Percentiles rank a stretch among this genome's conserved stretches.
These are phyloP conservation scores for Papiliotrema terrestris DNA, from an alignment of 1,284 basidiomycete genomes.

Conservation along the genomic window DNA sequence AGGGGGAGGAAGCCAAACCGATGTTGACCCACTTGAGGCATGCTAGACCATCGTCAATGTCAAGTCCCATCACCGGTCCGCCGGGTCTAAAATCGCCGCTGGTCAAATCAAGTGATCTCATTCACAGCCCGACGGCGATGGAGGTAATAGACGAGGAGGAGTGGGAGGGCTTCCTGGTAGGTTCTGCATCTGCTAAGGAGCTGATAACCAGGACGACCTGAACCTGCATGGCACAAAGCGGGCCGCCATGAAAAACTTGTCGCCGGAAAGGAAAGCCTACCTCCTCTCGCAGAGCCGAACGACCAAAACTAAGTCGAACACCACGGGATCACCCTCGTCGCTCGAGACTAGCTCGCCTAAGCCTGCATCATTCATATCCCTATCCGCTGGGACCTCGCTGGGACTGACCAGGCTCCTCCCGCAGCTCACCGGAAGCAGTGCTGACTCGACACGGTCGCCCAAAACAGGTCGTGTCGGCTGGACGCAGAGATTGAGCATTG, in stretches of 20 bases:
- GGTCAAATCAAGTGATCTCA: neutral
- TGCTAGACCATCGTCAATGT: neutral
- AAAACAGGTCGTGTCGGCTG: slow-evolving; percentile 59
- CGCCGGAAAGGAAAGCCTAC: slow-evolving; percentile 65
- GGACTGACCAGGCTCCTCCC: slow-evolving; percentile 12
- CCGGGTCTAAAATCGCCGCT: neutral
- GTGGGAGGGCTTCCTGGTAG: slow-evolving; percentile 64
- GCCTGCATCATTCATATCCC: slow-evolving; percentile 57
- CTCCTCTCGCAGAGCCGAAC: slow-evolving; percentile 59
- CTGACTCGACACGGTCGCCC: slow-evolving; percentile 51
- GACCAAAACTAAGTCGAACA: slow-evolving; percentile 26
- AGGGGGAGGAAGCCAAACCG: neutral
- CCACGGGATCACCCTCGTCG: slow-evolving; percentile 16
- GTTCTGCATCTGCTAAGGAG: neutral
- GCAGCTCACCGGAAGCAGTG: slow-evolving; percentile 16
- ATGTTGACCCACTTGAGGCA: neutral
- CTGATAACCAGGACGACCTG: slow-evolving; percentile 58
- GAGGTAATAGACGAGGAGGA: slow-evolving; percentile 36
- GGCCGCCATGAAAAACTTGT: slow-evolving; percentile 62
- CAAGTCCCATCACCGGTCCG: neutral
- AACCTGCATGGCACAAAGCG: slow-evolving; percentile 69
- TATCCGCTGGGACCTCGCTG: slow-evolving; percentile 31
- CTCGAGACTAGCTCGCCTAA: slow-evolving; percentile 46
- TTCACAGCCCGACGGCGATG: neutral
- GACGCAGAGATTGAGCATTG: slow-evolving; percentile 69